Evolutionary conservation across 345 rosid genomes (phyloP).

Genomic region (Geranium rotundifolium): DNA sequence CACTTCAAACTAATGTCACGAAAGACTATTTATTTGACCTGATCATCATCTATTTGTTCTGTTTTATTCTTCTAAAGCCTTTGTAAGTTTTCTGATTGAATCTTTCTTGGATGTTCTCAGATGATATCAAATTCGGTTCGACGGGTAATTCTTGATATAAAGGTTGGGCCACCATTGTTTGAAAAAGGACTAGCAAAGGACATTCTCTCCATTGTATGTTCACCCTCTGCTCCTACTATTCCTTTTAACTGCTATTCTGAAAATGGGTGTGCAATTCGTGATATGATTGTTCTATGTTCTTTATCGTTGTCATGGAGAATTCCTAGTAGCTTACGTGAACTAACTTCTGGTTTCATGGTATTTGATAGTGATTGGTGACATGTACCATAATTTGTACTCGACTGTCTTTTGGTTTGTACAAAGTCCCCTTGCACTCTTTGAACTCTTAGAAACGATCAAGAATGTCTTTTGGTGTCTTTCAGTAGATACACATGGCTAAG

Average conservation of each 20-base stretch:
- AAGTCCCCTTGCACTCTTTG: background rate
- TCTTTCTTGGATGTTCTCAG: slow-evolving; percentile 21
- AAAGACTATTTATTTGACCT: background rate
- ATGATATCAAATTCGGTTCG: slow-evolving; percentile 58
- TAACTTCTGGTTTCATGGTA: background rate
- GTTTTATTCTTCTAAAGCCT: background rate
- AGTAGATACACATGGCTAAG: background rate
- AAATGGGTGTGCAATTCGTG: background rate
- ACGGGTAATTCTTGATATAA: slow-evolving; percentile 76
- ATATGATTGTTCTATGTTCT: background rate
- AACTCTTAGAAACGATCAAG: background rate
- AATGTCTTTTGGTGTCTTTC: background rate
- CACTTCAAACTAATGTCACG: background rate
- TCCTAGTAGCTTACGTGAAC: background rate
- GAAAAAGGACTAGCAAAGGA: slow-evolving; percentile 82
- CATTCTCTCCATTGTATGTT: slow-evolving; percentile 69
- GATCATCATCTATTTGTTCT: background rate
- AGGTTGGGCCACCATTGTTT: slow-evolving; percentile 78
- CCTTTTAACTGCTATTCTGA: slow-evolving; percentile 2
- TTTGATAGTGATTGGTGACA: background rate
- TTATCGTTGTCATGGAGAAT: background rate
- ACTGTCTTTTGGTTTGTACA: background rate
- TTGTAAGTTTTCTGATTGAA: background rate
- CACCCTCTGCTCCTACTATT: background rate
- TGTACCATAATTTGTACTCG: background rate